A percentile compares a stretch with the other conserved stretches of the same genome.
Evolutionary conservation across 768 basidiomycete species (phyloP).

Genomic region (Russula foetens): DNA sequence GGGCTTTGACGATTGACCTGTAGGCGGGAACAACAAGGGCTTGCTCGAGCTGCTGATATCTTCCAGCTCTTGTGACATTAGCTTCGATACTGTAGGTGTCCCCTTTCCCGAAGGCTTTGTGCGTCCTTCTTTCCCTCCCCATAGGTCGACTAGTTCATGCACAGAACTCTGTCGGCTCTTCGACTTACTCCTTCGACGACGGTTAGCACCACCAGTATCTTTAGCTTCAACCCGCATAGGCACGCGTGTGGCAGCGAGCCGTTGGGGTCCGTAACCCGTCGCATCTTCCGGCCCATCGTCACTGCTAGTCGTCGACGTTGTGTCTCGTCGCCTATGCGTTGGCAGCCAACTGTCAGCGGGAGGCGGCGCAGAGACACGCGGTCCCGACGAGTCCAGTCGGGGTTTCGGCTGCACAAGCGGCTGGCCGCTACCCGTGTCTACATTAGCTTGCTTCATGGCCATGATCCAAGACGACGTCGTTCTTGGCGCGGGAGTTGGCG

Average conservation of each 20-base stretch:
- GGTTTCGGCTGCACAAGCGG: constrained; percentile 14
- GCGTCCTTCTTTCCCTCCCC: constrained; percentile 44
- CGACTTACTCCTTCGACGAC: constrained; percentile 28
- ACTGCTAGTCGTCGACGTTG: constrained; percentile 48
- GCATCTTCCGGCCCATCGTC: constrained; percentile 47
- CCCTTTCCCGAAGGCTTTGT: not conserved
- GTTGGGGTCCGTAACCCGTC: not conserved
- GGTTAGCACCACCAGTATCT: constrained; percentile 17
- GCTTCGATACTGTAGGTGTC: not conserved
- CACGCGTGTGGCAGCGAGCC: not conserved
- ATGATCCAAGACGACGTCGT: not conserved
- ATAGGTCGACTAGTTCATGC: constrained; percentile 74
- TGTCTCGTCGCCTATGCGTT: constrained; percentile 20
- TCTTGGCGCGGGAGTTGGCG: constrained; percentile 6
- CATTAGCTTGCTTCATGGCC: not conserved
- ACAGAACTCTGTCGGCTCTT: constrained; percentile 73
- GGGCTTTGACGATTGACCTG: not conserved
- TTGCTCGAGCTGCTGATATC: not conserved
- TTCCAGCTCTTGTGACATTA: constrained; percentile 3
- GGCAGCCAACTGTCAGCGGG: constrained; percentile 23
- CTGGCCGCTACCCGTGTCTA: constrained; percentile 3
- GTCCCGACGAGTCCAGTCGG: constrained; percentile 4
- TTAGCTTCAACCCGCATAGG: constrained; percentile 11
- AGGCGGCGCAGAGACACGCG: constrained; percentile 16
- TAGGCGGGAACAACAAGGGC: constrained; percentile 3